These are phyloP conservation scores for Geotrichum histeridarum DNA, from an alignment of 1,139 yeast species.

Conservation along the genomic window DNA sequence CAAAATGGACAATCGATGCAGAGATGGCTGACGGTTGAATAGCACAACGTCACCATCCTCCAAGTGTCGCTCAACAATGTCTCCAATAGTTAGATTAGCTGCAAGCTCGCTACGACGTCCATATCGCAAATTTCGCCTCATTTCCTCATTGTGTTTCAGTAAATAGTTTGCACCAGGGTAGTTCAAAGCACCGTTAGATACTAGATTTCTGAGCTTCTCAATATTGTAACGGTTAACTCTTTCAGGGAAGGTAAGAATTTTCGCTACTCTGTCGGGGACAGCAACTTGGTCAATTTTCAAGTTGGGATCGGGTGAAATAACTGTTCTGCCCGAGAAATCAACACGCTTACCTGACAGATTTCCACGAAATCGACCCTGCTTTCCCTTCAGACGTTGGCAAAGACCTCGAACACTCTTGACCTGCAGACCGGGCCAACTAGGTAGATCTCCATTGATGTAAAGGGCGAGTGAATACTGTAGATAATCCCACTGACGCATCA, in stretches of 20 bases:
- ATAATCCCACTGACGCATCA: conserved; percentile 99
- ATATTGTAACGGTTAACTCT: conserved; percentile 84
- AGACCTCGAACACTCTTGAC: conserved; percentile 89
- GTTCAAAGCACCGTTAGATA: conserved; percentile 76
- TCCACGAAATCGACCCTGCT: conserved; percentile 98
- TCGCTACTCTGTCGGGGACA: conserved; percentile 95
- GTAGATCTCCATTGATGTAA: conserved; percentile 93
- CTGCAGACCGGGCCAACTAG: conserved; percentile 44
- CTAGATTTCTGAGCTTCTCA: conserved; percentile 64
- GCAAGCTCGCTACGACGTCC: conserved; percentile 83
- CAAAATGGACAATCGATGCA: conserved; percentile 88
- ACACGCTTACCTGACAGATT: conserved; percentile 97
- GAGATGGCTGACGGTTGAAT: conserved; percentile 95
- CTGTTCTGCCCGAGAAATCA: conserved; percentile 97
- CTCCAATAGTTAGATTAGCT: conserved; percentile 73
- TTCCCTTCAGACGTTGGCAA: conserved; percentile 96
- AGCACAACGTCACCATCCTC: conserved; percentile 96
- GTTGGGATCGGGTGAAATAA: conserved; percentile 98
- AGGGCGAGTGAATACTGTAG: conserved; percentile 91
- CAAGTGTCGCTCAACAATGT: conserved; percentile 93
- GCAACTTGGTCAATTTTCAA: conserved; percentile 94
- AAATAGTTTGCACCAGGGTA: conserved; percentile 98
- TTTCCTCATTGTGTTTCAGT: conserved; percentile 73
- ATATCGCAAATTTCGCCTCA: conserved; percentile 81
- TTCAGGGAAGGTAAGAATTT: conserved; percentile 93